Percentiles rank a stretch among this genome's conserved stretches.
Conservation (phyloP, 208 protist genomes). For the Crithidia bombi region DNA sequence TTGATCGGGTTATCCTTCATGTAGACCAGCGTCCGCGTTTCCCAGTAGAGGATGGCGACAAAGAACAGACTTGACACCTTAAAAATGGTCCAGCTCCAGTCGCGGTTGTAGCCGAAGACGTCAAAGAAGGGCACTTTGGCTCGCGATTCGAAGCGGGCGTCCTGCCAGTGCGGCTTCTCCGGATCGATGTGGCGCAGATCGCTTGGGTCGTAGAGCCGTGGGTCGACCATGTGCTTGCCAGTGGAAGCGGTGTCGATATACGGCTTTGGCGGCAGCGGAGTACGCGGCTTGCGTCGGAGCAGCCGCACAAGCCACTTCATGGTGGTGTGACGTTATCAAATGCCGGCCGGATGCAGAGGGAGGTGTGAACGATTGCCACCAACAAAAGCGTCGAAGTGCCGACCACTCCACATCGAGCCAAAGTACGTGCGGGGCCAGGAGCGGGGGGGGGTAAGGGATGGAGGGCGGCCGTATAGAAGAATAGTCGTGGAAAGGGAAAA, state of each 20-base stretch:
- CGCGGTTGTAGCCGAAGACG: conserved; percentile 85
- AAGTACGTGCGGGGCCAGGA: too few species aligned
- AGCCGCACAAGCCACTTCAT: conserved; percentile 83
- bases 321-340: too few species aligned
- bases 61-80: conserved; percentile 70
- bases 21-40: conserved; percentile 60
- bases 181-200: conserved; percentile 82
- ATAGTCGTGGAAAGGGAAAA: too few species aligned
- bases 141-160: conserved; percentile 79
- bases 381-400: too few species aligned
- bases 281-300: conserved; percentile 39
- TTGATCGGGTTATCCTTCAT: conserved; percentile 57
- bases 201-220: conserved; percentile 59
- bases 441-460: too few species aligned
- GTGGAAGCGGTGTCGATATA: conserved; percentile 80
- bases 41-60: conserved; percentile 65
- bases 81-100: conserved; percentile 92
- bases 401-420: too few species aligned
- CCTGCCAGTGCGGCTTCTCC: conserved; percentile 90
- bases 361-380: background rate
- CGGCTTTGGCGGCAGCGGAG: conserved; percentile 86
- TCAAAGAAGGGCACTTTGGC: conserved; percentile 86
- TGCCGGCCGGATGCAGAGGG: too few species aligned
- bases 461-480: too few species aligned
- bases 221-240: conserved; percentile 72